Conservation (phyloP, 352 stramenopile genomes). For the Globisporangium nodosum region DNA sequence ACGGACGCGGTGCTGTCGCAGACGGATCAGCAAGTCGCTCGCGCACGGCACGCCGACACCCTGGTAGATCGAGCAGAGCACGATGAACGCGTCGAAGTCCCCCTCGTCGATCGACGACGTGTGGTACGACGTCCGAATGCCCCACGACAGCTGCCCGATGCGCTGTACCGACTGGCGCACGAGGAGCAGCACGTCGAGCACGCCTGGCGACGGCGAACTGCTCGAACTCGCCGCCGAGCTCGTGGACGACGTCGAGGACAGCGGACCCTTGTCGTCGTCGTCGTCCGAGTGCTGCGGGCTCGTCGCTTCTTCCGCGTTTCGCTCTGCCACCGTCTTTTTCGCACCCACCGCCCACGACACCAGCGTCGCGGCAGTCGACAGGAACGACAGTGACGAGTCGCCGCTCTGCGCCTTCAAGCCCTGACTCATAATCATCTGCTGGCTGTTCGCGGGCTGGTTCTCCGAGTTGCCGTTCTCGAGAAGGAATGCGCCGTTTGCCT, state of each 20-base stretch:
- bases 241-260: constrained; percentile 48
- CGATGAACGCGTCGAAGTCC: constrained; percentile 81
- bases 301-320: constrained; percentile 14
- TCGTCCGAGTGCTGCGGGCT: constrained; percentile 79
- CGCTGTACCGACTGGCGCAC: constrained; percentile 84
- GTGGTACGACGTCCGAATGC: constrained; percentile 76
- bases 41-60: constrained; percentile 50
- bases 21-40: constrained; percentile 63
- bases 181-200: constrained; percentile 71
- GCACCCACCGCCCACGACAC: constrained; percentile 60
- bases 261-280: constrained; percentile 40
- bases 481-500: constrained; percentile 15
- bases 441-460: constrained; percentile 25
- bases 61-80: constrained; percentile 84
- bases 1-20: constrained; percentile 63
- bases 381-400: constrained; percentile 19
- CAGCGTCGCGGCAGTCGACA: constrained; percentile 38
- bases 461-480: constrained; percentile 32
- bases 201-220: constrained; percentile 44
- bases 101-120: constrained; percentile 79
- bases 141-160: constrained; percentile 79
- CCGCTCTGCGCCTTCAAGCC: constrained; percentile 8
- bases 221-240: constrained; percentile 49
- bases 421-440: constrained; percentile 37
- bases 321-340: constrained; percentile 30